Evolutionary conservation across 345 rosid species (phyloP).

Genomic region (Pugionium dolabratum): DNA sequence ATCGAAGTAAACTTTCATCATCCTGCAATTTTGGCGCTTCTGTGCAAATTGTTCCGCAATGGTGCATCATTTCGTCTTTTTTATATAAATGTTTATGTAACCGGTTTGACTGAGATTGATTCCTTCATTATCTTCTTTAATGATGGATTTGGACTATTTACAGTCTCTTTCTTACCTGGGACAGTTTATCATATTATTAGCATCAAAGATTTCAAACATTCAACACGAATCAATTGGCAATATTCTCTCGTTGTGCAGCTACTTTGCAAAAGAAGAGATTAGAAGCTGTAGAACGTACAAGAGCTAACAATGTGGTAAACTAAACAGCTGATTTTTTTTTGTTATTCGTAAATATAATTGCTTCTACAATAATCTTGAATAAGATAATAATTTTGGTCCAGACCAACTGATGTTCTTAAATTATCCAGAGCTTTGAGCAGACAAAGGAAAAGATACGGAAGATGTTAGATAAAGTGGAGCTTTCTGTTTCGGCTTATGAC

Average conservation of each 20-base stretch:
- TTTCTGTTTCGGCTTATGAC: slow-evolving; percentile 76
- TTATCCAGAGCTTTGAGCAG: slow-evolving; percentile 46
- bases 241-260: slow-evolving; percentile 42
- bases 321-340: slow-evolving; percentile 1
- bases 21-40: slow-evolving; percentile 7
- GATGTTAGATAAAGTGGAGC: slow-evolving; percentile 62
- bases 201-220: not conserved
- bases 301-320: slow-evolving; percentile 46
- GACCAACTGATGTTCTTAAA: slow-evolving; percentile 9
- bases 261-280: slow-evolving; percentile 33
- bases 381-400: not conserved
- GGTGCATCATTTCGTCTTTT: not conserved
- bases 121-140: not conserved
- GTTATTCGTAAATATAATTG: slow-evolving; percentile 10
- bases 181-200: not conserved
- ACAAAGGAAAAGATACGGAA: slow-evolving; percentile 56
- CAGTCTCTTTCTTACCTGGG: not conserved
- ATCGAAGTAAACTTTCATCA: slow-evolving; percentile 9
- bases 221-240: not conserved
- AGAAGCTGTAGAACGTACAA: slow-evolving; percentile 32
- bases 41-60: slow-evolving; percentile 4
- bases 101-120: not conserved
- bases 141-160: not conserved
- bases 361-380: not conserved
- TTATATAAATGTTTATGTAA: not conserved